Percentiles rank a stretch among this genome's conserved stretches.
phyloP scores from a whole-genome alignment of 805 yeast genomes.

The Wickerhamiella hasegawae region DNA sequence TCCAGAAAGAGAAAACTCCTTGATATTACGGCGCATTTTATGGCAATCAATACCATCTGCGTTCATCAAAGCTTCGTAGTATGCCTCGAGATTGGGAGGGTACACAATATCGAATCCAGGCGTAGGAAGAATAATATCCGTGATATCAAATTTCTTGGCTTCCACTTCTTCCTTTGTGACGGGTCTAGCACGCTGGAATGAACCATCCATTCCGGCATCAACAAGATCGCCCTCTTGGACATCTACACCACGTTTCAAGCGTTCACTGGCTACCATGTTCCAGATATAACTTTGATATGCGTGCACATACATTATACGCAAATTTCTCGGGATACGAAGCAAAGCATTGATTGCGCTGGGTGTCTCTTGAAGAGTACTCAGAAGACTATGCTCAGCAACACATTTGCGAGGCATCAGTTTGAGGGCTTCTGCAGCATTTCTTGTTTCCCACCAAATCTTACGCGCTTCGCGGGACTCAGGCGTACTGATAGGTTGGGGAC shows the following conservation, averaged over 20 bases:
- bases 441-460: conserved; percentile 60
- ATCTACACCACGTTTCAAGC: conserved; percentile 43
- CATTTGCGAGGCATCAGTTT: conserved; percentile 75
- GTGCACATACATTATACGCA: conserved; percentile 90
- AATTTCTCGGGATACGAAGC: conserved; percentile 78
- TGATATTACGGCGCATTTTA: conserved; percentile 66
- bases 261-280: conserved; percentile 70
- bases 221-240: conserved; percentile 14
- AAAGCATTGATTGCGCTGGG: conserved; percentile 56
- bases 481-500: conserved; percentile 71
- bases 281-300: conserved; percentile 94
- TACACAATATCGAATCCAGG: conserved; percentile 91
- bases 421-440: conserved; percentile 48
- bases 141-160: conserved; percentile 42
- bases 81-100: conserved; percentile 52
- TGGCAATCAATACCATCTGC: conserved; percentile 72
- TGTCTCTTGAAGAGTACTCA: conserved; percentile 40
- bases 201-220: conserved; percentile 26
- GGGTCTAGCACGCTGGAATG: conserved; percentile 50
- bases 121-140: conserved; percentile 83
- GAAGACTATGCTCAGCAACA: conserved; percentile 65
- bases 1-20: conserved; percentile 86
- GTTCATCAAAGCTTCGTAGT: conserved; percentile 55
- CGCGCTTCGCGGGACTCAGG: conserved; percentile 79
- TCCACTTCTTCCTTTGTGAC: conserved; percentile 61